A percentile compares a stretch with the other conserved stretches of the same genome.
These are phyloP conservation scores for Entonaema liquescens DNA, from an alignment of 495 filamentous ascomycete genomes.

Conservation along the genomic window DNA sequence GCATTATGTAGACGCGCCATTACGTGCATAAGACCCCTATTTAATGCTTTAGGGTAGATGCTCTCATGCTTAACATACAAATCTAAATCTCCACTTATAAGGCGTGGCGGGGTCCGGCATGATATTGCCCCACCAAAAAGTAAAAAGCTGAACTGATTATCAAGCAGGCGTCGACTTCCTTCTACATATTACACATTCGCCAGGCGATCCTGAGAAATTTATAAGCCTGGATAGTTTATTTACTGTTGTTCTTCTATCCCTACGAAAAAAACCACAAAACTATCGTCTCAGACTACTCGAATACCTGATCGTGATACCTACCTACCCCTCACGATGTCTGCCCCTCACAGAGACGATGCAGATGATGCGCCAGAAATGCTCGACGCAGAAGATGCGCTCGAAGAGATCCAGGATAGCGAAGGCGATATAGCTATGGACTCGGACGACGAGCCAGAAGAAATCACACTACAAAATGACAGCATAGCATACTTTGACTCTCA, in stretches of 20 bases:
- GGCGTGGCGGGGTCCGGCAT: slow-evolving; percentile 34
- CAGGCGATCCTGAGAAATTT: not conserved
- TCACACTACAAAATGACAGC: slow-evolving; percentile 87
- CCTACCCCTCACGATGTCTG: slow-evolving; percentile 40
- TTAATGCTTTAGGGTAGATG: not conserved
- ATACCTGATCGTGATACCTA: not conserved
- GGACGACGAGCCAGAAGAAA: slow-evolving; percentile 72
- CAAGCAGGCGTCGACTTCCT: slow-evolving; percentile 32
- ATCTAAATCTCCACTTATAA: slow-evolving; percentile 20
- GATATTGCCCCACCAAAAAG: slow-evolving; percentile 38
- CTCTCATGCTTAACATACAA: not conserved
- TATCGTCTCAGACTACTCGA: not conserved
- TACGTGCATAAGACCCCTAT: slow-evolving; percentile 1
- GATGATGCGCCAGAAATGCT: slow-evolving; percentile 67
- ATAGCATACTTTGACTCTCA: slow-evolving; percentile 89
- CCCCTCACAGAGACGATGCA: slow-evolving; percentile 57
- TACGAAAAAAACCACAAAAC: not conserved
- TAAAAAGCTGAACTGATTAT: slow-evolving; percentile 40
- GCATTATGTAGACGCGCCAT: not conserved
- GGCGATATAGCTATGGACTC: slow-evolving; percentile 79
- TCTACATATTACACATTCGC: slow-evolving; percentile 14
- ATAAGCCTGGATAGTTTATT: not conserved
- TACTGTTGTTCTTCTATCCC: not conserved
- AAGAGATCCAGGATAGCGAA: slow-evolving; percentile 68
- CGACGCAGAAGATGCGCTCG: slow-evolving; percentile 74